These are phyloP conservation scores for Coemansia sp. DNA, from an alignment of 192 early-diverging fungal genomes.

Conservation along the genomic window DNA sequence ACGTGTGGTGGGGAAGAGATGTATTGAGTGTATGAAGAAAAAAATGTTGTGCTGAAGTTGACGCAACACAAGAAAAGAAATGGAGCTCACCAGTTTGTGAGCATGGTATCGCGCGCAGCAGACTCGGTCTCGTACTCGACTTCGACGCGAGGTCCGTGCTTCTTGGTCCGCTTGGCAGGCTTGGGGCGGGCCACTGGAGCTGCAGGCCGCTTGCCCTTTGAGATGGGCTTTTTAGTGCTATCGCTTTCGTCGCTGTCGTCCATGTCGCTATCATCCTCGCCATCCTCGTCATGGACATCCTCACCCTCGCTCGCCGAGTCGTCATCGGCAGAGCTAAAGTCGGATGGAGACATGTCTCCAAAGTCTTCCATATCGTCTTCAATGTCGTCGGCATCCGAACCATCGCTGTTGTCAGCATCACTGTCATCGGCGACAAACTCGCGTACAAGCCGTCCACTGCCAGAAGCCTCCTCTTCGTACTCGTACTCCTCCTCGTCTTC, in stretches of 20 bases:
- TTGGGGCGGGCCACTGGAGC: constrained; percentile 23
- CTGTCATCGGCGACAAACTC: constrained; percentile 46
- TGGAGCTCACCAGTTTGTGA: constrained; percentile 35
- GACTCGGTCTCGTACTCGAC: constrained; percentile 60
- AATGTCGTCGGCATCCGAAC: constrained; percentile 13
- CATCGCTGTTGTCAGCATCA: constrained; percentile 42
- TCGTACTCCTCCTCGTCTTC: constrained; percentile 56
- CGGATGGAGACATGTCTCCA: constrained; percentile 42
- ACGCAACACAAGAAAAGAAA: constrained; percentile 1
- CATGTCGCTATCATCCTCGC: constrained; percentile 62
- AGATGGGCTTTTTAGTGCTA: constrained; percentile 27
- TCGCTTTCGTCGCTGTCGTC: constrained; percentile 46
- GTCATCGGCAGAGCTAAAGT: constrained; percentile 61
- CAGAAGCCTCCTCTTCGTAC: constrained; percentile 52
- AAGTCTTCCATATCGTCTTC: constrained; percentile 49
- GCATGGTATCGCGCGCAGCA: constrained; percentile 27
- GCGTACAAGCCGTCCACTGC: constrained; percentile 53
- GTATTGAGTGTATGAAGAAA: not conserved
- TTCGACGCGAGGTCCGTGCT: constrained; percentile 56
- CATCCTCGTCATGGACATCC: constrained; percentile 44
- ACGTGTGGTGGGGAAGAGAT: not conserved
- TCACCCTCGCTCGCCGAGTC: constrained; percentile 50
- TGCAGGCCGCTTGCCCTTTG: constrained; percentile 40
- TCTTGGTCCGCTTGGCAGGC: constrained; percentile 45
- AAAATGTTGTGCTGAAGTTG: not conserved